Base-by-base conservation (phyloP, 2,329 filamentous ascomycete genomes). In the Ceratocystis smalleyi region DNA sequence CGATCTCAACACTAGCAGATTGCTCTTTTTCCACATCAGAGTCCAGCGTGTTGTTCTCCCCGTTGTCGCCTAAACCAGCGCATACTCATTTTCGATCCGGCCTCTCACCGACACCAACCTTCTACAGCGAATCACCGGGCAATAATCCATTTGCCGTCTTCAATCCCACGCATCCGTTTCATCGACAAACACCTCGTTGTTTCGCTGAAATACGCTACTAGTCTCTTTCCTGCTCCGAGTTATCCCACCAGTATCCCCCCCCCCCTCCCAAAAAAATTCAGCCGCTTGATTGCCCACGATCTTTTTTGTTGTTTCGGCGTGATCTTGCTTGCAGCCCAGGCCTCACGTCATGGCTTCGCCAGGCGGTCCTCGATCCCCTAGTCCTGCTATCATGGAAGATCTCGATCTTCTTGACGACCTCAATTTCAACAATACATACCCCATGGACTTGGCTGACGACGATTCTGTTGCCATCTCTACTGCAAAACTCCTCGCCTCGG, bases 331-430 rank as follows among this genome's bases (percentile, higher is more conserved):
- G 51, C 8, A 24, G 43, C n/a, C 47, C 24, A 17, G 35, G 17
- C 35, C 27, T 47, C 62, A 57, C 65, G 65, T 55, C 65, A 66
- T 66, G 65, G 65, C 61, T 43, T 64, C 61, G 43, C 62, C 65
- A 64, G 55, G 61, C 57, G 61, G 19, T 43, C 62, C 62, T 27
- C 65, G 59, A 32, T 64, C 62, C 57, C 57, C 65, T 22, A 66
- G 65, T 54, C 65, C 65, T 49, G 45, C 60, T 54, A 66, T 66
- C 51, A 64, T 66, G 65, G 65, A 61, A 54, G 65, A 66, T 24
- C 45, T 61, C 27, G 65, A 64, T 40, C 40, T 66, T 43, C 61
- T 66, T 8, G 32, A 54, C 57, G 47, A 62, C 35, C 57, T 66
- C 47, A 54, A 63, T 62, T 66, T 66, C 49, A 62, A 64, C 62